These are phyloP conservation scores for Candida rishiriensis DNA, from an alignment of 805 yeast genomes.

Conservation along the genomic window DNA sequence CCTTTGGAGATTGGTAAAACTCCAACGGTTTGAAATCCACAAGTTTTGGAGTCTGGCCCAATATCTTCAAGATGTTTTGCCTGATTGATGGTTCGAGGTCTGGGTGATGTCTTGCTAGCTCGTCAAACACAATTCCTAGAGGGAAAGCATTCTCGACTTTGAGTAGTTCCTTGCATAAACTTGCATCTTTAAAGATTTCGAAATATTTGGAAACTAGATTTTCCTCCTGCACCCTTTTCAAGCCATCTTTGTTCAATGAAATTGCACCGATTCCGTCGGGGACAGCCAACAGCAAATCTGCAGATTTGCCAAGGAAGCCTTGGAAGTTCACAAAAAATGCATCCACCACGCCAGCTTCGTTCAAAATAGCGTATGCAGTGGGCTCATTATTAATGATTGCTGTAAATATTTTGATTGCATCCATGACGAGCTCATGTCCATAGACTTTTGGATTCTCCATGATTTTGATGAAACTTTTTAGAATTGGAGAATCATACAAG, in stretches of 20 bases:
- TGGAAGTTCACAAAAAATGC: conserved; percentile 56
- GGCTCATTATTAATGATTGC: conserved; percentile 86
- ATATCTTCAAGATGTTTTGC: conserved; percentile 41
- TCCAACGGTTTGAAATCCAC: conserved; percentile 37
- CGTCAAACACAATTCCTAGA: conserved; percentile 71
- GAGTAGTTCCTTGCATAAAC: conserved; percentile 50
- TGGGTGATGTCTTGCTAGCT: conserved; percentile 79
- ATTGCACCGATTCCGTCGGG: conserved; percentile 81
- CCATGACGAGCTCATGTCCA: conserved; percentile 61
- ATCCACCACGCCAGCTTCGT: conserved; percentile 72
- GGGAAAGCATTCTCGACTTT: conserved; percentile 48
- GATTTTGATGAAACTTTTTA: conserved; percentile 55
- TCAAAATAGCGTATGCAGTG: conserved; percentile 74
- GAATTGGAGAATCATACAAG: conserved; percentile 78
- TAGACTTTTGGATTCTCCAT: conserved; percentile 52
- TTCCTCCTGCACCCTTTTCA: conserved; percentile 46
- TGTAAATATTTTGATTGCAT: conserved; percentile 59
- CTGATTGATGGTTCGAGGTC: conserved; percentile 57
- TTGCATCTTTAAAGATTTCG: conserved; percentile 43
- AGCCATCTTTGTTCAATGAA: conserved; percentile 70
- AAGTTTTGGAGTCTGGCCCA: conserved; percentile 38
- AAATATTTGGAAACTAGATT: conserved; percentile 41
- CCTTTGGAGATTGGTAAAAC: conserved; percentile 39
- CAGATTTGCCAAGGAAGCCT: conserved; percentile 49
- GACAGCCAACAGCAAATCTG: conserved; percentile 54